Conservation (phyloP, 176 grass and related monocot genomes). For the Raddia distichophylla region DNA sequence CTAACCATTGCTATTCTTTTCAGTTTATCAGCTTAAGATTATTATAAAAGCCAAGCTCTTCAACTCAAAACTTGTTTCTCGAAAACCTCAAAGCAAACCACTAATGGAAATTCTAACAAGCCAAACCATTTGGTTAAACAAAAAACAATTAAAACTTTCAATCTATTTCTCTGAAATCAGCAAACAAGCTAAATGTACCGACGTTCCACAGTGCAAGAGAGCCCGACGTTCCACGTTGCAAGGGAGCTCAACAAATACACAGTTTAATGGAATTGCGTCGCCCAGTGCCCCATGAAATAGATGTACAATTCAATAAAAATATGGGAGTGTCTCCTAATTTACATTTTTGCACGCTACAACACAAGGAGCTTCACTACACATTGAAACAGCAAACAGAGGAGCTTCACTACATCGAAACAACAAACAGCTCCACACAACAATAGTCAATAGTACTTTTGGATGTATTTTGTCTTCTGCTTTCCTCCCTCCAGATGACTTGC, state of each 20-base stretch:
- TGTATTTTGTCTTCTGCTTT: constrained; percentile 5
- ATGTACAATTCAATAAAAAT: constrained; percentile 13
- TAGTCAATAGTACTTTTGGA: neutral
- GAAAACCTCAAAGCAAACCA: no score
- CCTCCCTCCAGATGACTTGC: constrained; percentile 35
- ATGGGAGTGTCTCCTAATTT: constrained; percentile 16
- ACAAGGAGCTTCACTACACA: constrained; percentile 25
- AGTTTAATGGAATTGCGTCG: neutral
- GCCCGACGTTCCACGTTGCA: neutral
- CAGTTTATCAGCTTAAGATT: no score
- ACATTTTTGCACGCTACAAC: constrained; percentile 26
- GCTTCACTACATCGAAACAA: constrained; percentile 16
- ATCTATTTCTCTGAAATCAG: no score
- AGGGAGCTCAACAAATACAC: constrained; percentile 7
- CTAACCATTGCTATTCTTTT: no score
- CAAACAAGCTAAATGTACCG: no score
- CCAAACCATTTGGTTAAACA: no score
- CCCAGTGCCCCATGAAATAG: constrained; percentile 5
- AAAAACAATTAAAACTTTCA: no score
- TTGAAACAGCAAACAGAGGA: constrained; percentile 22
- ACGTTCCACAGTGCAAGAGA: neutral
- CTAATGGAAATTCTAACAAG: no score
- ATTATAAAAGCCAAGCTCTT: no score
- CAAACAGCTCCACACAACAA: constrained; percentile 23
- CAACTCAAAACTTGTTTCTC: no score